Evolutionary conservation across 305 asterid species (phyloP).

Genomic region (Plantago lanceolata): DNA sequence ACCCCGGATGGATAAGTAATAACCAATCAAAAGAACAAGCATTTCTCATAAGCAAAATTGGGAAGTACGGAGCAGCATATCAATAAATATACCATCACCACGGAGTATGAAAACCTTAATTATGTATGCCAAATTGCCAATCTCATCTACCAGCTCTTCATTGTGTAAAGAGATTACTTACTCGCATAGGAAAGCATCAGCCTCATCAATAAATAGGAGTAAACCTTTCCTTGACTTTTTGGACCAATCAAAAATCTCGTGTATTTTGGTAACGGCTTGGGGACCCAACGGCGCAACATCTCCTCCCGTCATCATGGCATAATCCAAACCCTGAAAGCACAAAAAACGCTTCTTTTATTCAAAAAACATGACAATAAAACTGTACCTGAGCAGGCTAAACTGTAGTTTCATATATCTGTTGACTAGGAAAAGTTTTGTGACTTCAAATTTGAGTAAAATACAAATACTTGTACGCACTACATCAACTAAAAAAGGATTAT

Average conservation of each 20-base stretch:
- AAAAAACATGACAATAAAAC: neutral
- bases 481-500: no score
- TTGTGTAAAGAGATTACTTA: conserved; percentile 39
- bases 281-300: conserved; percentile 98
- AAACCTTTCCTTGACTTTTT: conserved; percentile 87
- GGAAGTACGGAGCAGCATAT: neutral
- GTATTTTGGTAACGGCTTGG: conserved; percentile 94
- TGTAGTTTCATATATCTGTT: no score
- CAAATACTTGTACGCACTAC: no score
- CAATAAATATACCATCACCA: neutral
- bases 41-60: neutral
- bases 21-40: no score
- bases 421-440: no score
- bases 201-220: conserved; percentile 92
- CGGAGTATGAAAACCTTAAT: neutral
- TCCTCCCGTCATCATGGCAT: conserved; percentile 99
- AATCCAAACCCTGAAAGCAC: conserved; percentile 76
- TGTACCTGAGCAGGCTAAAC: neutral
- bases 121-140: neutral
- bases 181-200: conserved; percentile 99
- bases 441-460: no score
- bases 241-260: conserved; percentile 96
- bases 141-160: neutral
- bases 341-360: conserved; percentile 7
- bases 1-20: neutral